Evolutionary conservation across 225 moss, liverwort and hornwort species (phyloP).

Genomic region (Pleurozium schreberi): DNA sequence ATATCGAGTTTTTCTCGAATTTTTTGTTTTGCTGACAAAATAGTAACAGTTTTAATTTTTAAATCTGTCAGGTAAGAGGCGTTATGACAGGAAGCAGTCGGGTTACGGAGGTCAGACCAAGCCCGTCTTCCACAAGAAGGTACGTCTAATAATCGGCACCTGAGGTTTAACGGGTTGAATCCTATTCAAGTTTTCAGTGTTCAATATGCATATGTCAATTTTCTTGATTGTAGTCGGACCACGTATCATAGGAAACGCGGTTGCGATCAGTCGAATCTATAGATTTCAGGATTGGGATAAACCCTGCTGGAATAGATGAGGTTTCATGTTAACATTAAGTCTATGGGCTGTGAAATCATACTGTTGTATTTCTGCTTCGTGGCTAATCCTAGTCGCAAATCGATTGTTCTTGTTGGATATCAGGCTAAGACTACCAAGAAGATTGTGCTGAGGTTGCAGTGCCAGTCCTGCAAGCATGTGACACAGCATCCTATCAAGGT

Average conservation of each 20-base stretch:
- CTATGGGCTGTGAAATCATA: too few relatives aligned
- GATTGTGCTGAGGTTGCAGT: slow-evolving; percentile 93
- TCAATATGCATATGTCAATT: too few relatives aligned
- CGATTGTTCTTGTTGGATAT: not conserved
- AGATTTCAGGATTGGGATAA: not conserved
- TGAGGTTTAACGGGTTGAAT: not conserved
- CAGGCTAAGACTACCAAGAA: slow-evolving; percentile 96
- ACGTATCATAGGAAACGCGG: not conserved
- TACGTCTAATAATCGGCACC: not conserved
- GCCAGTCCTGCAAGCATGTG: slow-evolving; percentile 87
- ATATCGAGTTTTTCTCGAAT: not conserved
- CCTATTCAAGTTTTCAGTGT: too few relatives aligned
- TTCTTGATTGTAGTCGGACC: not conserved
- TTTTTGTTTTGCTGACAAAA: not conserved
- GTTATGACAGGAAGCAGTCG: slow-evolving; percentile 94
- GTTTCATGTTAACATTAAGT: not conserved
- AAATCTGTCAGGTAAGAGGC: slow-evolving; percentile 52
- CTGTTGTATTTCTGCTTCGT: not conserved
- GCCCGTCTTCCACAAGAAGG: slow-evolving; percentile 99
- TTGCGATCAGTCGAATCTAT: not conserved
- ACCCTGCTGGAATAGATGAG: not conserved
- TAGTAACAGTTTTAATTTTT: not conserved
- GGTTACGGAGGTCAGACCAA: slow-evolving; percentile 96
- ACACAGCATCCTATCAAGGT: slow-evolving; percentile 89
- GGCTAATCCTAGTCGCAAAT: not conserved